A percentile compares a stretch with the other conserved stretches of the same genome.
These are phyloP conservation scores for Acmispon strigosus DNA, from an alignment of 306 rosid species.

Conservation along the genomic window DNA sequence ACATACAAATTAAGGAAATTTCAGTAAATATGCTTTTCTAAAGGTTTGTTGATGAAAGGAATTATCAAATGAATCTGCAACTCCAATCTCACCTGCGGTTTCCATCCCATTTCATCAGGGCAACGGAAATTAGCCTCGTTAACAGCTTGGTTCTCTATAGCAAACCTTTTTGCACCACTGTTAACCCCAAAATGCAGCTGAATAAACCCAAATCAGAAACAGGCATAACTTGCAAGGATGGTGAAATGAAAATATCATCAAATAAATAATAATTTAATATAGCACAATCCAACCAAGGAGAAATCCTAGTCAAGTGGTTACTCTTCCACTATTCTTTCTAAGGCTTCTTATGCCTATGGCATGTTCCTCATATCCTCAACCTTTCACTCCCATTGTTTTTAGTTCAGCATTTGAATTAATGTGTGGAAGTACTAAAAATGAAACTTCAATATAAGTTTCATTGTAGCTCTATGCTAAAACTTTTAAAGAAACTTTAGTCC, in stretches of 20 bases:
- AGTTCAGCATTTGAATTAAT: neutral
- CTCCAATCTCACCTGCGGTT: slow-evolving; percentile 63
- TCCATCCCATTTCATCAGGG: slow-evolving; percentile 99
- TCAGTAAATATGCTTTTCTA: neutral
- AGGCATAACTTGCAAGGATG: neutral
- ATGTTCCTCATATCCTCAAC: neutral
- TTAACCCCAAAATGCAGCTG: slow-evolving; percentile 96
- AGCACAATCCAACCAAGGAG: neutral
- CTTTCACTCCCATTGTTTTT: neutral
- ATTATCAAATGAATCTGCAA: neutral
- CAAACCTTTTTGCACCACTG: slow-evolving; percentile 89
- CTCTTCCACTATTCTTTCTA: neutral
- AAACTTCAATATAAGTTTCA: neutral
- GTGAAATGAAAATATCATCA: neutral
- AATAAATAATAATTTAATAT: neutral
- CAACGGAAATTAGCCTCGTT: slow-evolving; percentile 95
- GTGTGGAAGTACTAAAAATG: neutral
- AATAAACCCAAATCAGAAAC: slow-evolving; percentile 13
- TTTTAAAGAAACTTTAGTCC: no score
- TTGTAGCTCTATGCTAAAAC: neutral
- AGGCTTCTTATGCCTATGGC: neutral
- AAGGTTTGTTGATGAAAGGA: no score
- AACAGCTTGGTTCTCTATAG: slow-evolving; percentile 85
- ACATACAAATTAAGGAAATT: slow-evolving; percentile 17
- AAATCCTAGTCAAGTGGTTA: neutral